These are phyloP conservation scores for Osmanthus fragrans DNA, from an alignment of 257 asterid genomes.

Conservation along the genomic window DNA sequence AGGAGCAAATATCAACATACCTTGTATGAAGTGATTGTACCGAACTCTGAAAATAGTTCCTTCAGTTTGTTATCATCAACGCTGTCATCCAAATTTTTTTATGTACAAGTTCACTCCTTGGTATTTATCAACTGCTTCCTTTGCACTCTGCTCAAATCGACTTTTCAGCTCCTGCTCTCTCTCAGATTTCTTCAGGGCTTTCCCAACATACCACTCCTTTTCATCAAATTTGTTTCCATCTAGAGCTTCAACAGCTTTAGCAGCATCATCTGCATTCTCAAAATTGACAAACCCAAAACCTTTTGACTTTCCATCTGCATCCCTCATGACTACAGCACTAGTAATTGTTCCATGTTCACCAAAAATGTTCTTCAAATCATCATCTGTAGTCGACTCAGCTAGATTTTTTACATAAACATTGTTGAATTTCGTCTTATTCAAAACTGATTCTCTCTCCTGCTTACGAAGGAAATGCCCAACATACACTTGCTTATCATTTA, in stretches of 20 bases:
- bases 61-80: slow-evolving; percentile 33
- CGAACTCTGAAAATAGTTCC: slow-evolving; percentile 30
- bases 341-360: slow-evolving; percentile 33
- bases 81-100: not conserved
- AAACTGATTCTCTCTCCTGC: not conserved
- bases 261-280: slow-evolving; percentile 28
- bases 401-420: slow-evolving; percentile 33
- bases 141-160: slow-evolving; percentile 31
- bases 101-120: slow-evolving; percentile 32
- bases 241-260: slow-evolving; percentile 30
- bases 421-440: not conserved
- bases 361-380: slow-evolving; percentile 32
- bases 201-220: slow-evolving; percentile 24
- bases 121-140: slow-evolving; percentile 31
- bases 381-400: slow-evolving; percentile 30
- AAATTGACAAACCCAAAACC: slow-evolving; percentile 31
- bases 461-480: slow-evolving; percentile 33
- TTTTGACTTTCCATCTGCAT: slow-evolving; percentile 34
- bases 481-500: slow-evolving; percentile 65
- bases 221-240: slow-evolving; percentile 30
- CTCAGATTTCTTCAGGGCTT: slow-evolving; percentile 25
- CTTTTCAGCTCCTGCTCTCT: slow-evolving; percentile 32
- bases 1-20: too few species aligned
- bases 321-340: slow-evolving; percentile 40
- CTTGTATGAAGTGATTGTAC: slow-evolving; percentile 15